Base-by-base conservation (phyloP, 2,329 filamentous ascomycete species). In the Aureobasidium zeae region DNA sequence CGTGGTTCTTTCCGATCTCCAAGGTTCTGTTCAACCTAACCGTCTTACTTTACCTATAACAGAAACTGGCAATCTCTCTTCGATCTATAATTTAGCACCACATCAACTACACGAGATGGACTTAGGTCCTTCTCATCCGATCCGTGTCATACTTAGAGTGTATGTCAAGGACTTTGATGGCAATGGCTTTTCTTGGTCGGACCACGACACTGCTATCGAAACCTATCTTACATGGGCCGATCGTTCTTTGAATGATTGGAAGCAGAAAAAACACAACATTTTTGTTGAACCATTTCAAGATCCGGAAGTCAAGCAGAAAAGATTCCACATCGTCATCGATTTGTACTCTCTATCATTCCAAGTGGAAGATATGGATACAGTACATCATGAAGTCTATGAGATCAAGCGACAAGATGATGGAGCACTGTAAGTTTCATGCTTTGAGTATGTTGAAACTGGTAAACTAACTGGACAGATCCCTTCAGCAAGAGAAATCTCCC, bases 321-420 rank as follows among this genome's bases (percentile, higher is more conserved):
- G 24, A 12, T 39, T 30, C 25, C 36, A 39, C 21, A n/a, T 39
- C 11, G 20, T 29, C 12, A 21, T 39, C 11, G 36, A 39, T 20
- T 16, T 39, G 25, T 12, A 39, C 10, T 29, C 36, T 30, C 25
- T 20, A 10, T 39, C 25, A 22, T 28, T 16, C 16, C 5, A 38
- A 17, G 35, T 38, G 9, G 4, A 28, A 4, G 8, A 38, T 15
- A 38, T 38, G 24, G 15, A 19, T 15, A 6, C 2, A 8, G 22
- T 38, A 8, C 22, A 29, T 8, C 35, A 38, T 19, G 35, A 38
- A 12, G 4, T 26, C 15, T 38, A 38, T 15, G 22, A 28, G n/a
- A 15, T 25, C 6, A 25, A 16, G 22, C 4, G n/a, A 15, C 12
- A 20, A 37, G n/a, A n/a, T n/a, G n/a, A n/a, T 10, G 34, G 34